Conservation (phyloP, 495 filamentous ascomycete genomes). For the Podospora pseudoanserina region DNA sequence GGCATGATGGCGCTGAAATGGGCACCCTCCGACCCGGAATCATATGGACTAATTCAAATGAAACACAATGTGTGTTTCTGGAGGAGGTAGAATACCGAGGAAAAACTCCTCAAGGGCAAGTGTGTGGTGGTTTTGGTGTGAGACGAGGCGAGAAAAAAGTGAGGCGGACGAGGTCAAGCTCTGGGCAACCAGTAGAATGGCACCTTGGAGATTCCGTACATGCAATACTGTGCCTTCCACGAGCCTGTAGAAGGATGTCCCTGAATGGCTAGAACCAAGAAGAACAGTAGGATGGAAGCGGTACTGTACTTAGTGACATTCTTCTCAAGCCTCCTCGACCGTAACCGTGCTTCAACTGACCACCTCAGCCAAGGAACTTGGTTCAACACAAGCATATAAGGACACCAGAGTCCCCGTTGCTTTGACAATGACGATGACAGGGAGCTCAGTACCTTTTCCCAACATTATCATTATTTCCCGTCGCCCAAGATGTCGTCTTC, state of each 20-base stretch:
- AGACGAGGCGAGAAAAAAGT: constrained; percentile 26
- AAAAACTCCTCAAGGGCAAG: constrained; percentile 4
- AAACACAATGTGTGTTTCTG: background rate
- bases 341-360: constrained; percentile 24
- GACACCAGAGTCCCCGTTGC: background rate
- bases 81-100: background rate
- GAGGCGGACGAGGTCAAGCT: constrained; percentile 26
- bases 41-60: background rate
- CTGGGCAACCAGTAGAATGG: constrained; percentile 21
- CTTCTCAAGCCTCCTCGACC: constrained; percentile 18
- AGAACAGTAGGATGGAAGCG: constrained; percentile 14
- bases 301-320: constrained; percentile 19
- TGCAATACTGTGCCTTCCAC: constrained; percentile 16
- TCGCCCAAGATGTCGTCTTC: constrained; percentile 37
- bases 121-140: constrained; percentile 11
- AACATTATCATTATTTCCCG: background rate
- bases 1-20: background rate
- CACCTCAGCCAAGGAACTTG: constrained; percentile 10
- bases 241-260: constrained; percentile 17
- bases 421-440: background rate
- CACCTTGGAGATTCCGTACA: constrained; percentile 13
- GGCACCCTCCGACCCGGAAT: background rate
- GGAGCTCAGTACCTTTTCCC: constrained; percentile 7
- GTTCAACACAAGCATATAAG: constrained; percentile 23
- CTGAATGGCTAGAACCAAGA: constrained; percentile 24